Percentiles rank a stretch among this genome's conserved stretches.
Conservation (phyloP, 371 early-diverging fungal species). For the Mucor velutinosus region DNA sequence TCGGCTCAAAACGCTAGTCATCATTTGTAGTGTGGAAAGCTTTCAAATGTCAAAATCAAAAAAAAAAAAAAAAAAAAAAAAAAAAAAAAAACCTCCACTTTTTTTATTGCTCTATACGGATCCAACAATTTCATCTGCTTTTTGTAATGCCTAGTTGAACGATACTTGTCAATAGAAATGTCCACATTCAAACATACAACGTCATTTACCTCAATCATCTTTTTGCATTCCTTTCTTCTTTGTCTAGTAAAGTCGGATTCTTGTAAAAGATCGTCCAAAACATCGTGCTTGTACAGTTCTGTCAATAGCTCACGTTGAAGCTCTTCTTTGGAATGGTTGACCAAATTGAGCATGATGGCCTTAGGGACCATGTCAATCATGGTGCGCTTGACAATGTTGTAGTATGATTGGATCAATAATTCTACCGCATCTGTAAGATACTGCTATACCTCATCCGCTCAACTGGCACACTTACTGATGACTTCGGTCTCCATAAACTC, state of each 20-base stretch:
- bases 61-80: too few relatives aligned
- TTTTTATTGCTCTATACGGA: conserved; percentile 42
- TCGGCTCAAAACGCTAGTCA: background rate
- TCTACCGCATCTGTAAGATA: conserved; percentile 39
- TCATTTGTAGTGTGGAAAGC: background rate
- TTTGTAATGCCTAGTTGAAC: conserved; percentile 65
- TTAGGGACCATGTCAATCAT: conserved; percentile 98
- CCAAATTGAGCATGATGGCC: conserved; percentile 98
- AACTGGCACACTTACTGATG: conserved; percentile 71
- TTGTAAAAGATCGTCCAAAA: conserved; percentile 88
- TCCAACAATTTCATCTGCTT: conserved; percentile 89
- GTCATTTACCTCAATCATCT: conserved; percentile 83
- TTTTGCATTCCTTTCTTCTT: conserved; percentile 93
- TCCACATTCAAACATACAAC: background rate
- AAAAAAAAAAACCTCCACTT: too few relatives aligned
- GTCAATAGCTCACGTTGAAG: conserved; percentile 94
- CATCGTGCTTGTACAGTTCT: conserved; percentile 95
- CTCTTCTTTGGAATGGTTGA: conserved; percentile 86
- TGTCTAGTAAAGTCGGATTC: conserved; percentile 93
- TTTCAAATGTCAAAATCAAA: background rate
- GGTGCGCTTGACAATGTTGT: conserved; percentile 97
- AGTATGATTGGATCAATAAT: conserved; percentile 94
- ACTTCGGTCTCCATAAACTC: conserved; percentile 98
- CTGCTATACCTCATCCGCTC: background rate
- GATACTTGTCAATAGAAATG: background rate